Percentiles rank a stretch among this genome's conserved stretches.
phyloP scores from a whole-genome alignment of 2,329 filamentous ascomycete genomes.

The Penicillium rolfsii region DNA sequence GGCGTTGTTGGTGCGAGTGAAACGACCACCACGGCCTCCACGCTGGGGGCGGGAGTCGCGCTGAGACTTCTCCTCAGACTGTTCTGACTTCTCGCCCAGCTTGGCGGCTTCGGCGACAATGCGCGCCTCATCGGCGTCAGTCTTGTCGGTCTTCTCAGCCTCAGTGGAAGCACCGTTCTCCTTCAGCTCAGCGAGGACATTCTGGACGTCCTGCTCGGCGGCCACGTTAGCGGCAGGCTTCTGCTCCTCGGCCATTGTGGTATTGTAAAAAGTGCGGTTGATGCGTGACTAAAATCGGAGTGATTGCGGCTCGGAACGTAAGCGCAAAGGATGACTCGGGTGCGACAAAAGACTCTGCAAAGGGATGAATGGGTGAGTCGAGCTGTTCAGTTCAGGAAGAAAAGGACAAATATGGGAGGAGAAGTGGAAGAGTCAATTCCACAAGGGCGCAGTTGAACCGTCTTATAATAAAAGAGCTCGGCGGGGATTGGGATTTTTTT shows the following conservation, averaged over 20 bases:
- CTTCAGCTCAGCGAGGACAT: slow-evolving; percentile 51
- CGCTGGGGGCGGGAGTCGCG: slow-evolving; percentile 31
- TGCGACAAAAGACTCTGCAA: neutral
- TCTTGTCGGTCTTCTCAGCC: slow-evolving; percentile 16
- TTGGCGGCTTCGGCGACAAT: slow-evolving; percentile 44
- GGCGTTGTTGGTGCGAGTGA: slow-evolving; percentile 55
- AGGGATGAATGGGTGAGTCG: neutral
- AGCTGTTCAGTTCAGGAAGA: neutral
- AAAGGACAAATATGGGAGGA: neutral
- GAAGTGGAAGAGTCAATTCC: neutral
- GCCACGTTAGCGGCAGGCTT: slow-evolving; percentile 44
- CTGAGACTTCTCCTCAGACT: slow-evolving; percentile 39
- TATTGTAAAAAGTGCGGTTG: neutral
- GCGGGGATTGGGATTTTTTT: slow-evolving; percentile 31
- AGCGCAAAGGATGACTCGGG: neutral
- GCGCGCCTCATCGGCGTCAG: slow-evolving; percentile 42
- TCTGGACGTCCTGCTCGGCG: slow-evolving; percentile 52
- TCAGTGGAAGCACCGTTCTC: slow-evolving; percentile 29
- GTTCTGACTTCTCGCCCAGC: slow-evolving; percentile 43
- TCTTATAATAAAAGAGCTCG: slow-evolving; percentile 17
- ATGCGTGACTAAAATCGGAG: neutral
- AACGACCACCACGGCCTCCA: slow-evolving; percentile 25
- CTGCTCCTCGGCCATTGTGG: slow-evolving; percentile 44
- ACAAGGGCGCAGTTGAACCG: slow-evolving; percentile 6
- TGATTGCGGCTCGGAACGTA: neutral